These are phyloP conservation scores for Hyphodiscus sp. DNA, from an alignment of 2,329 filamentous ascomycete genomes.

Conservation along the genomic window DNA sequence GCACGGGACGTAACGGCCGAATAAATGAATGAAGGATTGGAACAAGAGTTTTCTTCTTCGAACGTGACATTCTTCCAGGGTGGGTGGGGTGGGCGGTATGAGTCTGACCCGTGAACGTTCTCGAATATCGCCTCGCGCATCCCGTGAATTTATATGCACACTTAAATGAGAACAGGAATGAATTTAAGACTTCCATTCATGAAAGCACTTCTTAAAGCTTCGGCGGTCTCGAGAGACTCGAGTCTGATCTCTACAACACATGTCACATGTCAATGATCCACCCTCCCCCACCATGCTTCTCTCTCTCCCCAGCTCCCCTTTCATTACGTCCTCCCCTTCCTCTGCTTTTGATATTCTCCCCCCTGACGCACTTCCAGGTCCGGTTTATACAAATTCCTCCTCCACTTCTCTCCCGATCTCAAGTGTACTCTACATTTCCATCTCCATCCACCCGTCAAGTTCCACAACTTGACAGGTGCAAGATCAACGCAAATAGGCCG, in stretches of 20 bases:
- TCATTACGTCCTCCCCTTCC: not conserved
- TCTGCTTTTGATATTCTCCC: too few species aligned
- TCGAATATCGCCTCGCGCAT: too few species aligned
- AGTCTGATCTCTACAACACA: not conserved
- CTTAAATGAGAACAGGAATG: not conserved
- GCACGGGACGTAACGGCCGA: too few species aligned
- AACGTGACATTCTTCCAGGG: too few species aligned
- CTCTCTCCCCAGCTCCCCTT: not conserved
- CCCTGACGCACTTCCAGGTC: not conserved
- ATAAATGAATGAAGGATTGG: too few species aligned
- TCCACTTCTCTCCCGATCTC: not conserved
- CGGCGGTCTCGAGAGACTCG: not conserved
- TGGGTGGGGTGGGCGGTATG: too few species aligned
- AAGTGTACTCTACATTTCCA: not conserved
- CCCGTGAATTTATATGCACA: too few species aligned
- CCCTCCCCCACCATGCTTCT: not conserved
- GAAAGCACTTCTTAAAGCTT: too few species aligned
- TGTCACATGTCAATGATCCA: conserved; percentile 8
- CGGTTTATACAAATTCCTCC: not conserved
- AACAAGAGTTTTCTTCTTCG: too few species aligned
- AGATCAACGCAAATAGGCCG: not conserved
- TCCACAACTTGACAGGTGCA: too few species aligned
- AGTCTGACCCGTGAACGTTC: too few species aligned
- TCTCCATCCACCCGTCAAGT: not conserved
- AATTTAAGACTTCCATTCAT: not conserved